phyloP scores from a whole-genome alignment of 2,329 filamentous ascomycete genomes.

The Cordyceps militaris region DNA sequence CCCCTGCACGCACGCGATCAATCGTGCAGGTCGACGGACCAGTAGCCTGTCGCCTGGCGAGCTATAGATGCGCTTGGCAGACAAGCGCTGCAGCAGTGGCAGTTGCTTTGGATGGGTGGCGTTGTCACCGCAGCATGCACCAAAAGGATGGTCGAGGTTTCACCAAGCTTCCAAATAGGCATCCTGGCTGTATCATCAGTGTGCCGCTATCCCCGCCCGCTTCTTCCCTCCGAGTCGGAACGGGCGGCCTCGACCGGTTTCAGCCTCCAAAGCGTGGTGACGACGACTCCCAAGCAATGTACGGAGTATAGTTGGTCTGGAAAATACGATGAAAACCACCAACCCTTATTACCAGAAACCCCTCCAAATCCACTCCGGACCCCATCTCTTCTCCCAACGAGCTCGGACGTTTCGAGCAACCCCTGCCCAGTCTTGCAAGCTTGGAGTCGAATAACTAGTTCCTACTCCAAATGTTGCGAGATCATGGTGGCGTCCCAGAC shows the following conservation, averaged over 20 bases:
- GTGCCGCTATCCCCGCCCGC: not conserved
- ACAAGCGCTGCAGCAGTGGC: not conserved
- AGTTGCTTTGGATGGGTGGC: not conserved
- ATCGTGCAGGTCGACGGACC: not conserved
- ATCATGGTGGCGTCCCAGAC: not conserved
- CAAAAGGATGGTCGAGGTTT: too few relatives aligned
- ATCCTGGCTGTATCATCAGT: not conserved
- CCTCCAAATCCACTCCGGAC: not conserved
- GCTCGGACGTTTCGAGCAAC: not conserved
- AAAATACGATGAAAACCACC: too few relatives aligned
- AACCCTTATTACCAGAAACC: too few relatives aligned
- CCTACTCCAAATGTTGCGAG: not conserved
- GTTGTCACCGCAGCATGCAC: too few relatives aligned
- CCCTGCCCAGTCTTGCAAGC: not conserved
- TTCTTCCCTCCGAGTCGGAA: not conserved
- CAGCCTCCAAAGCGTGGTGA: not conserved
- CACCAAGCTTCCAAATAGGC: not conserved
- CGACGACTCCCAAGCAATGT: not conserved
- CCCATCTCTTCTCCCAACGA: not conserved
- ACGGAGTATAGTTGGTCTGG: too few relatives aligned
- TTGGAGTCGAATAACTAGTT: too few relatives aligned
- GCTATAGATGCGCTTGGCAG: not conserved
- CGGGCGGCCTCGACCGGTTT: not conserved
- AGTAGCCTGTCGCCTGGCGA: not conserved
- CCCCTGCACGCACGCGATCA: not conserved